Evolutionary conservation across 805 yeast species (phyloP), one percentile per base, ranked within the genome.

Genomic region (Suhomyces sp.): DNA sequence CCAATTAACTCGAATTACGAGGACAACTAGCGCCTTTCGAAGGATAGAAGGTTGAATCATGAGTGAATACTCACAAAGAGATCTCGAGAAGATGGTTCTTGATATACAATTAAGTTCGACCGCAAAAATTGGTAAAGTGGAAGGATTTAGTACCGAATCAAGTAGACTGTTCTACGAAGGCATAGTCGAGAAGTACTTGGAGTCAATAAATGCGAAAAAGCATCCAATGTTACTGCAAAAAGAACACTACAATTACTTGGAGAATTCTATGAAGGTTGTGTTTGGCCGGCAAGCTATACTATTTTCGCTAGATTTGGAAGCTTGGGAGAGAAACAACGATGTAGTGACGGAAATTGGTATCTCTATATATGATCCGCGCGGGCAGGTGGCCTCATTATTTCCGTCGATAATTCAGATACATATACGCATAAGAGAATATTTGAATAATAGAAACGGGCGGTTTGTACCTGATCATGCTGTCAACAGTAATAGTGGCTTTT

Each of bases 281-380:
- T 65, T 61, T 40, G 45, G 53, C 8, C 41, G 68, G 12, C 55
- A 53, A 44, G 46, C 69, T 6, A 66, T 72, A 3, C 66, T 78
- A n/a, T 68, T 82, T 47, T 69, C 79, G 12, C 64, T 83, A 44
- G 87, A 83, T 61, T 68, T 81, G 2, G 88, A 83, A 60, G 86
- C 86, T 0, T 81, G 64, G 67, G 87, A 83, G 58, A 54, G 58
- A 21, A 65, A 77, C 54, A 67, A 65, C 12, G 59, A 67, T 19
- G 52, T 64, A 6, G 68, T 83, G 6, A 82, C 86, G 0, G 87
- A 83, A 58, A 74, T 83, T 44, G 87, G 87, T 1, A 69, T 83
- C 1, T 67, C 83, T 4, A 76, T 83, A 2, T 81, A 74, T 60
- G 85, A 83, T 56, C 86, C 87, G 4, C 60, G 78, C 21, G 71